Conservation (phyloP, 1,139 yeast species). For the Lodderomyces metapsilosis region DNA sequence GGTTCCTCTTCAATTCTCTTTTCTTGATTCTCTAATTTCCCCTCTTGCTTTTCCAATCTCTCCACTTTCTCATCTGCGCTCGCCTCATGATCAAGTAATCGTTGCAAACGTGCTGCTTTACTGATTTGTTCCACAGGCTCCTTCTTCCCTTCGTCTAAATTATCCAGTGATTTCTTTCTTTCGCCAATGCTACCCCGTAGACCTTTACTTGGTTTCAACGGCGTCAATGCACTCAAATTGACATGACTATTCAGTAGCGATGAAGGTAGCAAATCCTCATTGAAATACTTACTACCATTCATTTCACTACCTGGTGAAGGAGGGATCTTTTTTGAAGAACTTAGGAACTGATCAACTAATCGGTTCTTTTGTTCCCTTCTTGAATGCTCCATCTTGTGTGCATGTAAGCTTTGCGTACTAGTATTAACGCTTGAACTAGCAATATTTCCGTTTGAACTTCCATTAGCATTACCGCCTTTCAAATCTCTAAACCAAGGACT, state of each 20-base stretch:
- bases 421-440: neutral
- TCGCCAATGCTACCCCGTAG: neutral
- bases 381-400: conserved; percentile 1
- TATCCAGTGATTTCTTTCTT: neutral
- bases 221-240: conserved; percentile 1
- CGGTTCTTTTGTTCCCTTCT: conserved; percentile 24
- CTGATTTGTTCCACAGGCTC: neutral
- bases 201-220: neutral
- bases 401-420: conserved; percentile 2
- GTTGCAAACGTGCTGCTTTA: neutral
- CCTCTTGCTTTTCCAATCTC: neutral
- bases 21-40: neutral
- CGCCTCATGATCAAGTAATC: neutral
- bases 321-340: conserved; percentile 9
- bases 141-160: neutral
- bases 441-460: neutral
- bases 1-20: neutral
- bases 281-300: neutral
- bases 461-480: neutral
- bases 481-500: conserved; percentile 11
- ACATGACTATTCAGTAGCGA: conserved; percentile 9
- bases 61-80: neutral
- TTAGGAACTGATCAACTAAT: conserved; percentile 44
- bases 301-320: neutral
- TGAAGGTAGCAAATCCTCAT: conserved; percentile 1